Evolutionary conservation across 192 early-diverging fungal species (phyloP).

Genomic region (Entomortierella lignicola): DNA sequence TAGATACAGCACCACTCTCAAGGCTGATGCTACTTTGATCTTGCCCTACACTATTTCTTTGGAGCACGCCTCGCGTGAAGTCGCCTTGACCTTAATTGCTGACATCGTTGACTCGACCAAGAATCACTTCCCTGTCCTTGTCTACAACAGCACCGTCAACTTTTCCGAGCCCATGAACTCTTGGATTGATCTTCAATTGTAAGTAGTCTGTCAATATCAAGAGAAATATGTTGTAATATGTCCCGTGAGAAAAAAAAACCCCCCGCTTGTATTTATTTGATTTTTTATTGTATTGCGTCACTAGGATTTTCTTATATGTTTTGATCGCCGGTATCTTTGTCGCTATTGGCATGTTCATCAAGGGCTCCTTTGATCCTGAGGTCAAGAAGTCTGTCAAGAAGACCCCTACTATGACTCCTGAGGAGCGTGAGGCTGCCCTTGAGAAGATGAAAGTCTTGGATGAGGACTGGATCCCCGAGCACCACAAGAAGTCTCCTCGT

Average conservation of each 20-base stretch:
- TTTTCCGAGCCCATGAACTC: slow-evolving; percentile 48
- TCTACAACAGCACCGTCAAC: slow-evolving; percentile 52
- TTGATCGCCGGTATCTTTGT: slow-evolving; percentile 50
- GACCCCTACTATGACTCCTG: slow-evolving; percentile 43
- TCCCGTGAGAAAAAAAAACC: neutral
- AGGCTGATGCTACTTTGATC: slow-evolving; percentile 43
- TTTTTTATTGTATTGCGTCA: neutral
- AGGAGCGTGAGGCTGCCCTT: slow-evolving; percentile 50
- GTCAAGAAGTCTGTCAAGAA: slow-evolving; percentile 40
- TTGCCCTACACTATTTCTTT: slow-evolving; percentile 49
- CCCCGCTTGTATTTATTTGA: neutral
- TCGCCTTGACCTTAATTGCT: slow-evolving; percentile 50
- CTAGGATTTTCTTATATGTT: slow-evolving; percentile 50
- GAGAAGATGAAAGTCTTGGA: slow-evolving; percentile 54
- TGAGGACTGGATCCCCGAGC: slow-evolving; percentile 56
- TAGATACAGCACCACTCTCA: slow-evolving; percentile 49
- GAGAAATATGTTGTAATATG: neutral
- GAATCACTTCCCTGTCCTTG: slow-evolving; percentile 47
- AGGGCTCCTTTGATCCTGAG: slow-evolving; percentile 43
- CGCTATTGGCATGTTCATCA: slow-evolving; percentile 43
- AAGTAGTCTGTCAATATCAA: slow-evolving; percentile 2
- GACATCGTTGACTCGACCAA: slow-evolving; percentile 48
- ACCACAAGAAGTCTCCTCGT: slow-evolving; percentile 56
- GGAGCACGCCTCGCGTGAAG: slow-evolving; percentile 46
- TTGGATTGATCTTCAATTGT: slow-evolving; percentile 52